Evolutionary conservation across 2,329 filamentous ascomycete species (phyloP), one percentile per base, ranked within the genome.

Genomic region (Aaosphaeria pasadenensis): DNA sequence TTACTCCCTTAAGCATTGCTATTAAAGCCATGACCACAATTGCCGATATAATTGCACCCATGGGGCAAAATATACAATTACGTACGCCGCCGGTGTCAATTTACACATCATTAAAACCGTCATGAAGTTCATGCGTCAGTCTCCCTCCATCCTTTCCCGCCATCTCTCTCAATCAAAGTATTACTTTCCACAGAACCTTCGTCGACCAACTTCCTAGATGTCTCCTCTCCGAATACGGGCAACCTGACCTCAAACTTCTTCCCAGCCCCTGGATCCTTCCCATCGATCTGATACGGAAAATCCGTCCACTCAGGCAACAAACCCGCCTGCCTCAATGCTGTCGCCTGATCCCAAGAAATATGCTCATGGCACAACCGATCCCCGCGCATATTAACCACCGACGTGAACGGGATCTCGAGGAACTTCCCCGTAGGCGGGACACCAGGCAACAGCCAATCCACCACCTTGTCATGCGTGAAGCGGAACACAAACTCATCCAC

Each of bases 281-380:
- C 63, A 6, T 63, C 57, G 42, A 69, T 57, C 24, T 45, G 11
- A 39, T 57, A 56, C 0, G 83, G 84, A 50, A 83, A 88, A 0
- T 80, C 78, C 0, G 88, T 73, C 52, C 83, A 88, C 48, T 87
- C 78, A 0, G 84, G 84, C 44, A 89, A 61, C 17, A 87, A 61
- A 0, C 82, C 85, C 1, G 86, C 64, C 60, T 88, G 85, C 5
- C 74, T 66, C 7, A 89, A 69, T 1, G 81, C 77, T 0, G 81
- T 85, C 0, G 74, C 81, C 62, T 88, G 84, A 50, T 89, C 85
- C 85, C 85, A 89, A 11, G 77, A 72, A 39, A 89, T 88, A 56
- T 88, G 85, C 62, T 89, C 86, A 53, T 88, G 84, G 54, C 82
- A 87, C 1, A 89, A 68, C 1, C 84, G 73, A 59, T 88, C 84